Base-by-base conservation (phyloP, 495 filamentous ascomycete genomes). In the Cryomyces minteri region DNA sequence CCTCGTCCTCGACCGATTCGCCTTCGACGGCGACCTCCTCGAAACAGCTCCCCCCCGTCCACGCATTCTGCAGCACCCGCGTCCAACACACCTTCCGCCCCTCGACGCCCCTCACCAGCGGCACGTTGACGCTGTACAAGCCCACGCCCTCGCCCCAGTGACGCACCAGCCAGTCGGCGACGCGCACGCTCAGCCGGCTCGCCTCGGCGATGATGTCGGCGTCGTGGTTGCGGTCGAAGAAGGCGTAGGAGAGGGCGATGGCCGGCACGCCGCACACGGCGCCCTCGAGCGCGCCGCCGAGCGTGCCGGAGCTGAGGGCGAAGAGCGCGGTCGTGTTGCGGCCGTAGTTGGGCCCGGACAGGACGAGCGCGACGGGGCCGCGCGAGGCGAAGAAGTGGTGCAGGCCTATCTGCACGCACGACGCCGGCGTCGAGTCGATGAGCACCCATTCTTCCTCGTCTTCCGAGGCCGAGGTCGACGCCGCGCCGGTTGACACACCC, bases 321-420 rank as follows among this genome's bases (percentile, higher is more conserved):
- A 96, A 95, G 18, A 94, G 70, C 0, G 88, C 83, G 0, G 90
- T 96, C 4, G 82, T 83, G 62, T 98, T 98, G 34, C 88, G 69
- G 6, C 90, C 90, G 64, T 94, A 95, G 59, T 98, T 98, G 5
- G 90, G 90, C 1, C 90, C 90, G 9, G 73, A 80, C 5, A 98
- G 72, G 4, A 96, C 86, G 4, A 96, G 65, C 57, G 95, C 88
- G 41, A 95, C 67, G 11, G 75, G 76, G 3, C 77, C 84, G 28
- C 76, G 74, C 46, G 84, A 76, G 47, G 77, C 65, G 67, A 92
- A 94, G 68, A 80, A 88, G 65, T 85, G 84, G 58, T 80, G 79
- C 12, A 90, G 72, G 12, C 84, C 92, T 53, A 94, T 86, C 67
- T 93, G 88, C 18, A 82, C 83, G 62, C 84, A 95, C 49, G 70